Evolutionary conservation across 768 basidiomycete species (phyloP).

Genomic region (Lactarius akahatsu): DNA sequence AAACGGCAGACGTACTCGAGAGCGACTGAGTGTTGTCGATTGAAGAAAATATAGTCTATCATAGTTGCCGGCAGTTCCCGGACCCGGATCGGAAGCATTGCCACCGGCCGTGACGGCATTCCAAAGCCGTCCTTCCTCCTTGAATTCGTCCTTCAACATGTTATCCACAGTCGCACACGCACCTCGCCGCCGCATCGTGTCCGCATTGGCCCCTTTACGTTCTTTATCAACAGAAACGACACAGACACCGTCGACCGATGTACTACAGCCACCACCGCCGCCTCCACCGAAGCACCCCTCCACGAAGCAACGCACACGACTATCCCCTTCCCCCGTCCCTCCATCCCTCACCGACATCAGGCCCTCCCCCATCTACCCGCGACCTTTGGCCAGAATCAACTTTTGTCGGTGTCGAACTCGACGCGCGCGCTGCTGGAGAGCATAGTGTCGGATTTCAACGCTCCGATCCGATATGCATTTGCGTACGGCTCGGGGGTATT

Average conservation of each 20-base stretch:
- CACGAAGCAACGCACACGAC: conserved; percentile 38
- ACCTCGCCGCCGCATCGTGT: conserved; percentile 19
- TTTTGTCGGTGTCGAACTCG: conserved; percentile 74
- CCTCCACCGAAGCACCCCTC: conserved; percentile 35
- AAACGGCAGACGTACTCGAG: neutral
- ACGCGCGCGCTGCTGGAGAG: conserved; percentile 77
- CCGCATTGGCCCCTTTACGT: conserved; percentile 10
- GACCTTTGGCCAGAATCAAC: conserved; percentile 77
- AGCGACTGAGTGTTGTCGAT: neutral
- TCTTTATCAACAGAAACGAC: conserved; percentile 27
- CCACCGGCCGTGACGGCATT: neutral
- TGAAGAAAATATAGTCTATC: too few species aligned
- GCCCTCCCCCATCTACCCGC: conserved; percentile 59
- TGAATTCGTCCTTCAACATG: conserved; percentile 22
- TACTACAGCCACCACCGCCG: conserved; percentile 32
- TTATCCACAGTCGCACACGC: conserved; percentile 14
- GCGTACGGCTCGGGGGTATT: conserved; percentile 98
- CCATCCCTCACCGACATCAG: conserved; percentile 32
- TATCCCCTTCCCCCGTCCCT: conserved; percentile 47
- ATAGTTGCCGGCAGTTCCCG: neutral
- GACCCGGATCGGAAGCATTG: neutral
- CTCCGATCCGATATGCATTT: conserved; percentile 94
- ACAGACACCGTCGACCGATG: conserved; percentile 11
- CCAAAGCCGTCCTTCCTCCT: neutral
- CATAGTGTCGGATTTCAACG: conserved; percentile 78